Base-by-base conservation (phyloP, 1,139 yeast genomes). In the Scheffersomyces illinoinensis region DNA sequence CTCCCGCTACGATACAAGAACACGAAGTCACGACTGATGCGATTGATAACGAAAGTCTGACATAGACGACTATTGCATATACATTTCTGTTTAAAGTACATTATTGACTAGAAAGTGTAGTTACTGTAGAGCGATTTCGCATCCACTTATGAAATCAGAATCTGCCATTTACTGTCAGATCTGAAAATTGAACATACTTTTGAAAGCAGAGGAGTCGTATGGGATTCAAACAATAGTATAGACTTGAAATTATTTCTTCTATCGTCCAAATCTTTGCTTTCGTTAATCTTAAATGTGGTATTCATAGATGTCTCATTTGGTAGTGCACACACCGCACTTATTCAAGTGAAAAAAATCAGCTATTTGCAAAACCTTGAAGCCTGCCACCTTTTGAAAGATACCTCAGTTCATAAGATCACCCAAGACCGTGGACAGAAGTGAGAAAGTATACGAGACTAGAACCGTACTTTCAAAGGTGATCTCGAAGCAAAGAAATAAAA, bases 381-480 rank as follows among this genome's bases (percentile, higher is more conserved):
- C n/a, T 21, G 33, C 12, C 14, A 33, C 17, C 54, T 21, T 21
- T n/a, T 12, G 24, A 18, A 24, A 50, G 26, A 8, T 7, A 2
- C 24, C 24, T 20, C 24, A 21, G 24, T 50, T 14, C 52, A 20
- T 1, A 50, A 2, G 17, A 20, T 50, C 18, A 50, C 5, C 24
- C 39, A 39, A 20, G 33, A 24, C 17, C 26, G 21, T 50, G 58
- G 57, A 17, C 58, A 54, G 43, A 33, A 33, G 43, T 33, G 43
- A 33, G 12, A 10, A 33, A 33, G 43, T 12, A 12, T 2, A 12
- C 43, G 17, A 33, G 43, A 33, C 17, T 8, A 33, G 4, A 33
- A 14, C 5, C 17, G 12, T 33, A 12, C 12, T 33, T 33, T 14
- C 43, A 33, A 33, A 1, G 17, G 4, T 33, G 12, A 10, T 12